Conservation (phyloP, 192 early-diverging fungal species). For the Gonapodya prolifera region DNA sequence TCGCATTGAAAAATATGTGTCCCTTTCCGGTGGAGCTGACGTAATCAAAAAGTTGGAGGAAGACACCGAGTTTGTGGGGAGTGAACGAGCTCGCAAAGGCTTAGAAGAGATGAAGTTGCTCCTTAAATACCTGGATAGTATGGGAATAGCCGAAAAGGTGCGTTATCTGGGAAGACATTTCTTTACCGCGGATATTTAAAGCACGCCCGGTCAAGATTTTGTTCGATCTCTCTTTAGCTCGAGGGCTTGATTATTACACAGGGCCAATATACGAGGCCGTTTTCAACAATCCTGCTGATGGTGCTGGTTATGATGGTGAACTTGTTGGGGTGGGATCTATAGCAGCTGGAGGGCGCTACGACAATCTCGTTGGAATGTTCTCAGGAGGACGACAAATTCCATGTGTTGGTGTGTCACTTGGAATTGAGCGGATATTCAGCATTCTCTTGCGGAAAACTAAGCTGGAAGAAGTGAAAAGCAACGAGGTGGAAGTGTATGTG, state of each 20-base stretch:
- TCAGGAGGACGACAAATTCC: slow-evolving; percentile 65
- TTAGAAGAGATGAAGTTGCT: slow-evolving; percentile 75
- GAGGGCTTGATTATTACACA: slow-evolving; percentile 98
- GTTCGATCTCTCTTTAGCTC: slow-evolving; percentile 91
- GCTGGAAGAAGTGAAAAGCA: slow-evolving; percentile 50
- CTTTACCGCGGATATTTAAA: neutral
- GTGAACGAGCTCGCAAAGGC: slow-evolving; percentile 59
- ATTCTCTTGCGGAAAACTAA: slow-evolving; percentile 53
- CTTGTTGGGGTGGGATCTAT: slow-evolving; percentile 85
- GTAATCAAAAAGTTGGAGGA: slow-evolving; percentile 58
- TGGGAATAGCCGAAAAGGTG: slow-evolving; percentile 48
- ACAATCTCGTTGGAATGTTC: slow-evolving; percentile 95
- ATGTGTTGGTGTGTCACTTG: slow-evolving; percentile 91
- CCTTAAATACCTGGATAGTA: slow-evolving; percentile 72
- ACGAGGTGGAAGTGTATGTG: slow-evolving; percentile 75
- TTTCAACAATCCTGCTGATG: slow-evolving; percentile 23
- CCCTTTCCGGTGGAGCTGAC: slow-evolving; percentile 51
- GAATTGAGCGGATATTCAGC: slow-evolving; percentile 91
- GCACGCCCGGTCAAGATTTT: slow-evolving; percentile 34
- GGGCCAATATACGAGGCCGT: slow-evolving; percentile 98
- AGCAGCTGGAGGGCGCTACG: slow-evolving; percentile 95
- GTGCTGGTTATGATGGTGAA: slow-evolving; percentile 49
- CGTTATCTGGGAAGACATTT: neutral
- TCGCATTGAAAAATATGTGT: slow-evolving; percentile 84
- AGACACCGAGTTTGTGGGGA: slow-evolving; percentile 50